Evolutionary conservation across 1,139 yeast genomes (phyloP).

Genomic region (Candida labiduridarum): DNA sequence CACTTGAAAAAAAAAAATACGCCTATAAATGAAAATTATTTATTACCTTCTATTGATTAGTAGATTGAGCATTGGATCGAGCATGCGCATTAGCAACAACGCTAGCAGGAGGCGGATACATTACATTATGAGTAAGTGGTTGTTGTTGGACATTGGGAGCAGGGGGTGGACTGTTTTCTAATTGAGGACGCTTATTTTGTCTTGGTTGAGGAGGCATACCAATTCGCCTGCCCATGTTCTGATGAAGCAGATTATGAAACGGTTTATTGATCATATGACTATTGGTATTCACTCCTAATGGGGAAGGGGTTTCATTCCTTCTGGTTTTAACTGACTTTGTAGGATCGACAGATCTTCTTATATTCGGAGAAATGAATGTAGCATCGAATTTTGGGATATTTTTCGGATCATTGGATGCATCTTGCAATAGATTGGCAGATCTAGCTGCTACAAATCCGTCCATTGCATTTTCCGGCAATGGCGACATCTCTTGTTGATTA

Average conservation of each 20-base stretch:
- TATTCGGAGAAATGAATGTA: constrained; percentile 51
- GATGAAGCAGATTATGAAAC: constrained; percentile 10
- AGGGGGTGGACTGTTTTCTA: background rate
- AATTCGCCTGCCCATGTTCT: constrained; percentile 13
- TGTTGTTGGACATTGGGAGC: background rate
- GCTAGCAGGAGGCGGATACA: constrained; percentile 4
- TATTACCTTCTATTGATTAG: background rate
- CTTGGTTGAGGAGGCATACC: constrained; percentile 15
- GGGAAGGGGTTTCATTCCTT: constrained; percentile 37
- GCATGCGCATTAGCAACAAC: background rate
- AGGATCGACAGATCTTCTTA: constrained; percentile 59
- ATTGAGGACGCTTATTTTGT: constrained; percentile 9
- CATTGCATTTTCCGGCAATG: constrained; percentile 15
- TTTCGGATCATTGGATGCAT: constrained; percentile 23
- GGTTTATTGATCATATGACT: constrained; percentile 12
- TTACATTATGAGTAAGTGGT: background rate
- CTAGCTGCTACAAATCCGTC: constrained; percentile 58
- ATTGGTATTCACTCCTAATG: constrained; percentile 19
- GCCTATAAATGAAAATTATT: background rate
- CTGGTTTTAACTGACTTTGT: constrained; percentile 60
- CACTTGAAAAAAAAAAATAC: background rate
- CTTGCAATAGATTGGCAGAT: constrained; percentile 54
- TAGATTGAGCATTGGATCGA: background rate
- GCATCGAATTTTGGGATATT: constrained; percentile 49
- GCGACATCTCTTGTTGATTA: constrained; percentile 12